Percentiles rank a stretch among this genome's conserved stretches.
These are phyloP conservation scores for Huntiella abstrusa DNA, from an alignment of 2,329 filamentous ascomycete genomes.

Conservation along the genomic window DNA sequence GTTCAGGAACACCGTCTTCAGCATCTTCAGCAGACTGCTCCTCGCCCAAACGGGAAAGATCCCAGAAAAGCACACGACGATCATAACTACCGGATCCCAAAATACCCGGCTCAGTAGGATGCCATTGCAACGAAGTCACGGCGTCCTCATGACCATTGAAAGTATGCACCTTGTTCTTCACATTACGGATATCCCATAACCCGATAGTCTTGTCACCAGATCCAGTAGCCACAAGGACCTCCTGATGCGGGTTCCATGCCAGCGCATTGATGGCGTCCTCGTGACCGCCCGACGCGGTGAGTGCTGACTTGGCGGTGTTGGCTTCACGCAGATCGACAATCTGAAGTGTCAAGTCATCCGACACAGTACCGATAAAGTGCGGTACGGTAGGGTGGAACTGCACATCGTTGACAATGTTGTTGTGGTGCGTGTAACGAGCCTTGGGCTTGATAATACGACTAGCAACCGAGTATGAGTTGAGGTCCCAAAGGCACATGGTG, in stretches of 20 bases:
- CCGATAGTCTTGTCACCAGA: constrained; percentile 91
- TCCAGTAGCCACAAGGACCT: constrained; percentile 77
- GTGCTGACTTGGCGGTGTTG: constrained; percentile 46
- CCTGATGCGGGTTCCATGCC: constrained; percentile 81
- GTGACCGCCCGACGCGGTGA: constrained; percentile 56
- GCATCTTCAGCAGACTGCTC: constrained; percentile 90
- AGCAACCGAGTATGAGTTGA: constrained; percentile 53
- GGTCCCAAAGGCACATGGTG: constrained; percentile 84
- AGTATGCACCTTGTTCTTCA: constrained; percentile 76
- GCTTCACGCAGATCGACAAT: constrained; percentile 68
- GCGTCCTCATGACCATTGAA: constrained; percentile 76
- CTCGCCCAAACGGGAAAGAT: constrained; percentile 75
- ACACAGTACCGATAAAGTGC: constrained; percentile 77
- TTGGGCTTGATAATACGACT: constrained; percentile 52
- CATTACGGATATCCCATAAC: constrained; percentile 84
- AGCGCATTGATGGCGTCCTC: constrained; percentile 89
- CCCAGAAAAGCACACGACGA: constrained; percentile 89
- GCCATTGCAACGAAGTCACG: constrained; percentile 86
- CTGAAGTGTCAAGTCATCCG: constrained; percentile 84
- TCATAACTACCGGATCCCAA: constrained; percentile 87
- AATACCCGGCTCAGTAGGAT: constrained; percentile 75
- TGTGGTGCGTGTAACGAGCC: constrained; percentile 71
- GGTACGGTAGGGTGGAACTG: constrained; percentile 81
- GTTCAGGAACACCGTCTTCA: constrained; percentile 83
- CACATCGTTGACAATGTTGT: constrained; percentile 86